Base-by-base conservation (phyloP, 768 basidiomycete genomes). In the Artomyces pyxidatus region DNA sequence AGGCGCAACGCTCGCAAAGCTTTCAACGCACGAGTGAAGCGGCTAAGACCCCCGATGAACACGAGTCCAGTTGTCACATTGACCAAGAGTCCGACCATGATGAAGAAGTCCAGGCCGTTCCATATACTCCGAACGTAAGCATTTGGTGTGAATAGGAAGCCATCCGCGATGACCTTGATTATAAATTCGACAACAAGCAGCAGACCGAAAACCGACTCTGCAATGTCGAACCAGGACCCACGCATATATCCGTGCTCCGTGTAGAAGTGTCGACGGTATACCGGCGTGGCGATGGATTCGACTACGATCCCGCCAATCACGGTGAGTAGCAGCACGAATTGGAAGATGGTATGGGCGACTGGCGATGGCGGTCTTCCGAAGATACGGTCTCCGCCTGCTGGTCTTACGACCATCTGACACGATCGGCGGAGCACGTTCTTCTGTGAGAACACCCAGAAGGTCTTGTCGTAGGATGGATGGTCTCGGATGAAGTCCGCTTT, bases 131-230 rank as follows among this genome's bases (percentile, higher is more conserved):
- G 83, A 25, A 96, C 64, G 61, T 98, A 97, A 0, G 92, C 91
- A 58, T 93, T 93, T 0, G 92, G 92, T 0, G 88, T 83, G 67
- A 93, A 92, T 12, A 86, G 60, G 64, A 95, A 86, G 0, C 95
- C 95, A 60, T 98, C 95, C 1, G 95, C 95, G 41, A 91, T 69
- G 62, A 93, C 67, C 67, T 97, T 97, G 80, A 96, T 81, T 54
- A 85, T 46, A 58, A 93, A 92, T 61, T 98, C 95, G 48, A 82
- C 55, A 38, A 94, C 67, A 19, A 95, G 80, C 4, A 74, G 67
- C 54, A 84, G 66, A 0, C 83, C 85, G 49, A 96, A 84, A 0
- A 75, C 67, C 0, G 76, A 70, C 61, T 96, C 92, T 3, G 83
- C 77, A 45, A 94, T 68, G 60, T 88, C 85, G 64, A 92, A 97